Percentiles rank a stretch among this genome's conserved stretches.
These are phyloP conservation scores for Angomonas desouzai DNA, from an alignment of 208 protist species.

Conservation along the genomic window DNA sequence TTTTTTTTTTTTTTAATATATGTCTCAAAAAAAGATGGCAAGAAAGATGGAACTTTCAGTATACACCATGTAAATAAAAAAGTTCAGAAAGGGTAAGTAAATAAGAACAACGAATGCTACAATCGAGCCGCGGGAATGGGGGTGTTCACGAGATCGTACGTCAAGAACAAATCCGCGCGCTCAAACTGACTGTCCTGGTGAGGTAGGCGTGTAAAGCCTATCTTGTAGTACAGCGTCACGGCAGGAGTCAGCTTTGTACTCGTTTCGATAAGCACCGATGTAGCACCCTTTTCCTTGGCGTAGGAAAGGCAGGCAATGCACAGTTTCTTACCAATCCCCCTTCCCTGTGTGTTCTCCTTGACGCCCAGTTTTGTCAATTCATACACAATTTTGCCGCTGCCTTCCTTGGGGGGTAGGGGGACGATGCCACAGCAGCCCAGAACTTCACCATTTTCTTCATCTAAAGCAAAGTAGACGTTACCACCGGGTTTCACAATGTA, in stretches of 20 bases:
- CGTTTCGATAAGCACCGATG: background rate
- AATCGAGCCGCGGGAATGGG: background rate
- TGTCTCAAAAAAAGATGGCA: too few relatives aligned
- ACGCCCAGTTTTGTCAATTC: background rate
- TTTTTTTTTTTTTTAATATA: too few relatives aligned
- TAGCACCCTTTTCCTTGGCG: background rate
- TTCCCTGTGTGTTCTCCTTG: slow-evolving; percentile 1
- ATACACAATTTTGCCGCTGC: background rate
- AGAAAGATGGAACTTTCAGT: too few relatives aligned
- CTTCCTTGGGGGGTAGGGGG: background rate
- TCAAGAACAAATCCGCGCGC: background rate
- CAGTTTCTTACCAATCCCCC: background rate
- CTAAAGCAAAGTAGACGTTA: background rate
- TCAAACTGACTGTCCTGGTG: background rate
- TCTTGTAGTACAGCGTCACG: background rate
- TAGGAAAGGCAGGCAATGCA: background rate
- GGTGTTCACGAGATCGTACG: background rate
- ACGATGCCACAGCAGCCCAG: background rate
- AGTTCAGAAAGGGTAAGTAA: too few relatives aligned
- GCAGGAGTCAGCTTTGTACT: background rate
- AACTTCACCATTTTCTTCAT: background rate
- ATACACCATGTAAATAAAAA: too few relatives aligned
- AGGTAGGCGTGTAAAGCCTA: background rate
- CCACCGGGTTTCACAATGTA: background rate
- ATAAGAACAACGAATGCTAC: too few relatives aligned